phyloP scores from a whole-genome alignment of 768 basidiomycete species.

The Postia placenta region DNA sequence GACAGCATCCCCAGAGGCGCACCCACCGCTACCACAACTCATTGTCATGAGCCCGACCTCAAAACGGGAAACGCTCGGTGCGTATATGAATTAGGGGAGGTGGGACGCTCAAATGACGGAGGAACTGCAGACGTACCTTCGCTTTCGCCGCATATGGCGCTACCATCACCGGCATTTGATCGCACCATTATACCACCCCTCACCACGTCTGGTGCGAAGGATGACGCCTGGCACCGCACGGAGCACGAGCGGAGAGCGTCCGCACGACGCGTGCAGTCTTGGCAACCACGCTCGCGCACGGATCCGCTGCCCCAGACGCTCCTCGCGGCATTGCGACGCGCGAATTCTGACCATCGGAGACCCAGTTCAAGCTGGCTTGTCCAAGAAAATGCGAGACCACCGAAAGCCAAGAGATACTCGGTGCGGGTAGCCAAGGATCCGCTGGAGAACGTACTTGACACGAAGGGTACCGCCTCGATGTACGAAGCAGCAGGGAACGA shows the following conservation, averaged over 20 bases:
- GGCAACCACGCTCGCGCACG: slow-evolving; percentile 14
- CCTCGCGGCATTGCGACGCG: slow-evolving; percentile 8
- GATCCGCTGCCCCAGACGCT: slow-evolving; percentile 6
- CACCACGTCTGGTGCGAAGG: slow-evolving; percentile 6
- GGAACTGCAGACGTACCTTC: background rate
- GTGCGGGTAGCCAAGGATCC: background rate
- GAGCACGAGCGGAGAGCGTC: slow-evolving; percentile 1
- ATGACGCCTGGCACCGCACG: slow-evolving; percentile 1
- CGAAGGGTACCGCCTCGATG: background rate
- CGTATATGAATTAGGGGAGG: no score
- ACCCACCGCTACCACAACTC: slow-evolving; percentile 7
- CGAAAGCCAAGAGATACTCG: slow-evolving; percentile 11
- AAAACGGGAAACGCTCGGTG: slow-evolving; percentile 3
- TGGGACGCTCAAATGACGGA: background rate
- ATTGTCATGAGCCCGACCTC: background rate
- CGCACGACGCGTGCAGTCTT: slow-evolving; percentile 18
- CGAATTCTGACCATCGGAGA: slow-evolving; percentile 11
- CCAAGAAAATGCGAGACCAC: background rate
- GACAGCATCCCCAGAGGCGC: background rate
- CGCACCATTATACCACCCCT: slow-evolving; percentile 15
- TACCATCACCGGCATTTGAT: slow-evolving; percentile 8
- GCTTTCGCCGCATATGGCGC: slow-evolving; percentile 2
- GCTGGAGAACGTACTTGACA: background rate
- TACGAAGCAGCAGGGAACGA: background rate
- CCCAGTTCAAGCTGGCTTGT: slow-evolving; percentile 19